Evolutionary conservation across 306 rosid genomes (phyloP).

Genomic region (Begonia peltatifolia): DNA sequence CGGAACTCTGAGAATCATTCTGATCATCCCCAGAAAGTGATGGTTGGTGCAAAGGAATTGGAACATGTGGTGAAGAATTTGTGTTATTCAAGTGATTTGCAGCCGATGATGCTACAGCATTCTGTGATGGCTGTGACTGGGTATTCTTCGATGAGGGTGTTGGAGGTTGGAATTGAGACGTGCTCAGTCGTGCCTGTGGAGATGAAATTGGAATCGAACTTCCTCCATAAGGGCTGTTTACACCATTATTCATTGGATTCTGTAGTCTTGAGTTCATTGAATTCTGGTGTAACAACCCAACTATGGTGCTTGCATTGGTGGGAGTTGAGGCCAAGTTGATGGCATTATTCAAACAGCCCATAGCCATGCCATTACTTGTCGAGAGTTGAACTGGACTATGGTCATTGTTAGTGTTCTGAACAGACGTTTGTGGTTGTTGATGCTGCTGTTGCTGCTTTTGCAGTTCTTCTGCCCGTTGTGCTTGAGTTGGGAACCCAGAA

Average conservation of each 20-base stretch:
- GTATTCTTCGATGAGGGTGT: slow-evolving; percentile 72
- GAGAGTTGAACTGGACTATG: slow-evolving; percentile 43
- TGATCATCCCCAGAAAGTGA: slow-evolving; percentile 67
- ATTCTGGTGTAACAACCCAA: slow-evolving; percentile 90
- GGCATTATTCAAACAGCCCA: slow-evolving; percentile 36
- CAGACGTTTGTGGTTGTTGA: slow-evolving; percentile 36
- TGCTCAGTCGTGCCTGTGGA: slow-evolving; percentile 61
- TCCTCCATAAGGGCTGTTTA: slow-evolving; percentile 75
- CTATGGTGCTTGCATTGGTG: slow-evolving; percentile 79
- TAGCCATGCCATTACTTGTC: slow-evolving; percentile 56
- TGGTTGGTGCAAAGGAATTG: slow-evolving; percentile 53
- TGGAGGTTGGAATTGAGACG: slow-evolving; percentile 72
- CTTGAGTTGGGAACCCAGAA: slow-evolving; percentile 35
- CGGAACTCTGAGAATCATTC: slow-evolving; percentile 70
- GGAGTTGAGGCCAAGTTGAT: slow-evolving; percentile 58
- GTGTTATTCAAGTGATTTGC: slow-evolving; percentile 62
- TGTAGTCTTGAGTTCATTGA: slow-evolving; percentile 85
- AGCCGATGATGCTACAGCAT: slow-evolving; percentile 25
- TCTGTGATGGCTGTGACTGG: slow-evolving; percentile 53
- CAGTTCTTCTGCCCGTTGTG: slow-evolving; percentile 38
- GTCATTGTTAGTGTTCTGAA: slow-evolving; percentile 43
- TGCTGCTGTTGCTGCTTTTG: slow-evolving; percentile 26
- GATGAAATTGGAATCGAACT: slow-evolving; percentile 79
- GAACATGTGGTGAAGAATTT: slow-evolving; percentile 53
- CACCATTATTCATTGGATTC: slow-evolving; percentile 53